Evolutionary conservation across 2,329 filamentous ascomycete genomes (phyloP).

Genomic region (Fusarium siculi): DNA sequence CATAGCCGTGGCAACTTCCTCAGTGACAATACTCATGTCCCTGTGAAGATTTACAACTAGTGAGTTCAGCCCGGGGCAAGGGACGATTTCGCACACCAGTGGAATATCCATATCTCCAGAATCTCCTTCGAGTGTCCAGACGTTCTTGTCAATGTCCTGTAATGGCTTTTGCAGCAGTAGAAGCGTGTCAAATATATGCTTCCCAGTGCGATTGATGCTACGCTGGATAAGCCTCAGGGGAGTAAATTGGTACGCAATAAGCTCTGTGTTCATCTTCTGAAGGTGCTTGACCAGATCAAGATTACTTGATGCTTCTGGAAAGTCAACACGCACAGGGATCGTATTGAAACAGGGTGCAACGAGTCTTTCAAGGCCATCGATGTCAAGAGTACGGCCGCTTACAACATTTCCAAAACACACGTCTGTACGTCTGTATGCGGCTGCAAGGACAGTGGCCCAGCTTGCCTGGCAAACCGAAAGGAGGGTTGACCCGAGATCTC

Average conservation of each 20-base stretch:
- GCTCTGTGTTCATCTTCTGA: constrained; percentile 69
- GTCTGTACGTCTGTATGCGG: constrained; percentile 67
- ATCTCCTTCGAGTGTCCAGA: constrained; percentile 69
- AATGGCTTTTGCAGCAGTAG: constrained; percentile 78
- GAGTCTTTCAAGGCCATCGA: constrained; percentile 75
- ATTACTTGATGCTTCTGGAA: constrained; percentile 61
- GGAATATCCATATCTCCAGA: constrained; percentile 77
- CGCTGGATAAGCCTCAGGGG: constrained; percentile 77
- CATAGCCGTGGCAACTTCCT: constrained; percentile 43
- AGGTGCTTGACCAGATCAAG: constrained; percentile 68
- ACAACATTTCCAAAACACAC: constrained; percentile 90
- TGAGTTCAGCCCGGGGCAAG: constrained; percentile 61
- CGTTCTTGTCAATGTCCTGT: constrained; percentile 62
- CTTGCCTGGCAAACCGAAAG: constrained; percentile 76
- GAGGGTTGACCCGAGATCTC: constrained; percentile 67
- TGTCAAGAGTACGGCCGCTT: constrained; percentile 75
- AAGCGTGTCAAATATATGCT: constrained; percentile 80
- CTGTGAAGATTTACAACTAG: constrained; percentile 72
- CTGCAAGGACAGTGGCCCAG: constrained; percentile 74
- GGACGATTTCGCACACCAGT: constrained; percentile 79
- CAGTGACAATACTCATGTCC: constrained; percentile 56
- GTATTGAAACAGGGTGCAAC: constrained; percentile 96
- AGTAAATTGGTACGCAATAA: constrained; percentile 77
- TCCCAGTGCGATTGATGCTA: constrained; percentile 53
- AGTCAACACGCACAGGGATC: constrained; percentile 72